Conservation (phyloP, 2,329 filamentous ascomycete genomes). For the Apiospora saccharicola region DNA sequence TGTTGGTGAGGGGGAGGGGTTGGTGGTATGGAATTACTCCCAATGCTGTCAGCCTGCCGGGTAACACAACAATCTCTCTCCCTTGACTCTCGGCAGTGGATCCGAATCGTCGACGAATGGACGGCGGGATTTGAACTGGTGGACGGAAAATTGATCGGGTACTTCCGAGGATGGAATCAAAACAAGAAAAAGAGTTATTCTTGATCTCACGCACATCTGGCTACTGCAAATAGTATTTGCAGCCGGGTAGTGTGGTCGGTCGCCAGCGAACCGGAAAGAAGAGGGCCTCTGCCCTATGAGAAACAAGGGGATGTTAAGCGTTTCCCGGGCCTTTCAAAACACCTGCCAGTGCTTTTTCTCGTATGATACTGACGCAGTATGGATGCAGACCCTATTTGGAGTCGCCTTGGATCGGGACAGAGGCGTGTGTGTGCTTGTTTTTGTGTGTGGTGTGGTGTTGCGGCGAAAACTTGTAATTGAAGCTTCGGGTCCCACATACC, state of each 20-base stretch:
- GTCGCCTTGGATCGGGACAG: background rate
- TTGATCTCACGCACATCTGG: background rate
- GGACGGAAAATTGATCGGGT: background rate
- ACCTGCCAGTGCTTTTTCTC: background rate
- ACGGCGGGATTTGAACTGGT: background rate
- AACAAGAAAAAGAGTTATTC: background rate
- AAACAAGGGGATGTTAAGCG: background rate
- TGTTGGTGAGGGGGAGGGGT: background rate
- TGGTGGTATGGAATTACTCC: background rate
- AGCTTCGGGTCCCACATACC: constrained; percentile 4
- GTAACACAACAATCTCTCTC: background rate
- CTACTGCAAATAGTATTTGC: background rate
- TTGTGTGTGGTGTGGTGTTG: constrained; percentile 11
- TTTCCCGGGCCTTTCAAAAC: background rate
- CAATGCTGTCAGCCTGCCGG: constrained; percentile 1
- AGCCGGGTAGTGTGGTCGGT: background rate
- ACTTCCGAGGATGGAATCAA: background rate
- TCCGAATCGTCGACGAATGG: background rate
- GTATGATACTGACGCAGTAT: background rate
- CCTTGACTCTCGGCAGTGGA: background rate
- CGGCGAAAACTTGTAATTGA: constrained; percentile 7
- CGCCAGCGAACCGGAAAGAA: constrained; percentile 13
- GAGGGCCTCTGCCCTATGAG: constrained; percentile 1
- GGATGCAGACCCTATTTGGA: constrained; percentile 1
- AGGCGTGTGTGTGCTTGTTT: background rate